These are phyloP conservation scores for Arachis hypogaea DNA, from an alignment of 306 rosid species.

Conservation along the genomic window DNA sequence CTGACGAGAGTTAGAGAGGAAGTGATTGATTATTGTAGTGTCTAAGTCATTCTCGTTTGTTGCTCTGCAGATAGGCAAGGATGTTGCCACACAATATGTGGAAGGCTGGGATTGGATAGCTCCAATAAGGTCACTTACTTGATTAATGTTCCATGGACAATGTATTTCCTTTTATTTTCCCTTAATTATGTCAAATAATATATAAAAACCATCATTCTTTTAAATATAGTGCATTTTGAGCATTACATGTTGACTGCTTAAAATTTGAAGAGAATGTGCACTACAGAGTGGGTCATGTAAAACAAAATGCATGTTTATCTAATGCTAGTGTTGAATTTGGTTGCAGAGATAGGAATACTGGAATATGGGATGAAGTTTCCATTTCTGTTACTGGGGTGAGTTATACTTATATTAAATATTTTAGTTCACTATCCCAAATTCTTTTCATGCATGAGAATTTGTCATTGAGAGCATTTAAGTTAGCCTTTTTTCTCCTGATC, in stretches of 20 bases:
- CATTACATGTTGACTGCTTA: slow-evolving; percentile 19
- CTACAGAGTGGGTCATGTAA: slow-evolving; percentile 21
- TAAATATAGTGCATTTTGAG: not conserved
- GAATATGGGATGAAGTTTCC: slow-evolving; percentile 98
- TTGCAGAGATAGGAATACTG: slow-evolving; percentile 95
- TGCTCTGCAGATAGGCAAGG: slow-evolving; percentile 83
- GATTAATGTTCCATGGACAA: slow-evolving; percentile 18
- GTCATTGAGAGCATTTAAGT: not conserved
- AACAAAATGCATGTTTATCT: slow-evolving; percentile 22
- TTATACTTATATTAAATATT: slow-evolving; percentile 46
- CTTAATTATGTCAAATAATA: not conserved
- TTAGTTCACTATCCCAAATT: slow-evolving; percentile 25
- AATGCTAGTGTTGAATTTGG: slow-evolving; percentile 37
- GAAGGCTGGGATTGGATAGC: slow-evolving; percentile 99
- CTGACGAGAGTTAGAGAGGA: slow-evolving; percentile 6
- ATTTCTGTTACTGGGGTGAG: slow-evolving; percentile 86
- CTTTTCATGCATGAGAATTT: slow-evolving; percentile 15
- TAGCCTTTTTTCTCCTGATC: slow-evolving; percentile 14
- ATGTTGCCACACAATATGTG: slow-evolving; percentile 90
- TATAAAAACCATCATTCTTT: no score
- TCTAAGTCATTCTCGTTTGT: slow-evolving; percentile 24
- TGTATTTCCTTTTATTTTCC: slow-evolving; percentile 6
- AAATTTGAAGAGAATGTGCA: slow-evolving; percentile 30
- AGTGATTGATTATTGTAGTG: slow-evolving; percentile 25
- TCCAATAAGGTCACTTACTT: slow-evolving; percentile 85